Percentiles rank a stretch among this genome's conserved stretches.
Conservation (phyloP, 2,329 filamentous ascomycete genomes). For the Penicillium occitanis region DNA sequence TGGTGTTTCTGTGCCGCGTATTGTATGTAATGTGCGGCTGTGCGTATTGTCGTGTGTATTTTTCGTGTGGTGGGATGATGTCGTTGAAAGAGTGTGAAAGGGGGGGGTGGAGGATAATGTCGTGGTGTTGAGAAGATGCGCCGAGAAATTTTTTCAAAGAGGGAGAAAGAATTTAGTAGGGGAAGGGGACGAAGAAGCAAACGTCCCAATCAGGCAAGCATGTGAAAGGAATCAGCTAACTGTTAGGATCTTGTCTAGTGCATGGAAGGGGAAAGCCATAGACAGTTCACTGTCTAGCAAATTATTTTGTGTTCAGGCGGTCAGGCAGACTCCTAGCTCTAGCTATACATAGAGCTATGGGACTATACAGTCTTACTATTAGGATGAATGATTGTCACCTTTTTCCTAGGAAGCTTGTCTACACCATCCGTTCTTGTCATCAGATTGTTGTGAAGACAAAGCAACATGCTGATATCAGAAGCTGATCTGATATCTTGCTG, state of each 20-base stretch:
- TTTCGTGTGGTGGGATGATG: not conserved
- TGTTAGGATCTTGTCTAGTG: not conserved
- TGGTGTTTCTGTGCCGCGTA: constrained; percentile 3
- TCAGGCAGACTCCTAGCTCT: not conserved
- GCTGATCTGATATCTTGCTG: not conserved
- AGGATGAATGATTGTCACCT: too few relatives aligned
- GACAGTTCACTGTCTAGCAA: not conserved
- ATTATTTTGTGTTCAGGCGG: not conserved
- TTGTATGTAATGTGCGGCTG: not conserved
- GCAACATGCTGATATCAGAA: not conserved
- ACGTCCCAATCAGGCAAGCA: not conserved
- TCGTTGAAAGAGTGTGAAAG: not conserved
- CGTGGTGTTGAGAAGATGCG: not conserved
- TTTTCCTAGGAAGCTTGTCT: not conserved
- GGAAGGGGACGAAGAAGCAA: not conserved
- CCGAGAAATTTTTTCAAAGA: not conserved
- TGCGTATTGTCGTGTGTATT: not conserved
- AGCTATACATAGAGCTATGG: too few relatives aligned
- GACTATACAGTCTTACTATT: too few relatives aligned
- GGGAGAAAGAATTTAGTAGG: not conserved
- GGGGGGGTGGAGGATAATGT: not conserved
- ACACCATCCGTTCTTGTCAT: not conserved
- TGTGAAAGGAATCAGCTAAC: not conserved
- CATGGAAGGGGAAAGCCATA: not conserved
- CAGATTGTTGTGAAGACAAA: not conserved